These are phyloP conservation scores for Ogataea sp. DNA, from an alignment of 805 yeast species.

Conservation along the genomic window DNA sequence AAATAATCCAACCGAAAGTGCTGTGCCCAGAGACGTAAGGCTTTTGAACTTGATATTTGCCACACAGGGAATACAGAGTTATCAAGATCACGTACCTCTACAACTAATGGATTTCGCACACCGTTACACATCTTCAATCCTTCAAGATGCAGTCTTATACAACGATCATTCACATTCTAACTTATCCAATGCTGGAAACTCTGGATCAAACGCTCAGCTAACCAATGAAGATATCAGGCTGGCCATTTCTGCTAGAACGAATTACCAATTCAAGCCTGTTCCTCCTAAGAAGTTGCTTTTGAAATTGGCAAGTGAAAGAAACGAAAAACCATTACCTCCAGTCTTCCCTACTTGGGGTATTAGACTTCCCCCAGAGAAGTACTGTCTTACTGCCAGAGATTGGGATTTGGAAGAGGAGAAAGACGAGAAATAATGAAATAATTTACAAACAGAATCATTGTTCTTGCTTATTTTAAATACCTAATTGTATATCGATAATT, in stretches of 20 bases:
- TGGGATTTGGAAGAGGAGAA: constrained; percentile 56
- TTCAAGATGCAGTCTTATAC: constrained; percentile 85
- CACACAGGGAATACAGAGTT: constrained; percentile 83
- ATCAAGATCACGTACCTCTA: constrained; percentile 92
- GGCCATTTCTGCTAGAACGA: constrained; percentile 91
- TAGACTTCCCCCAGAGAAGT: constrained; percentile 95
- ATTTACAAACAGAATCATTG: not conserved
- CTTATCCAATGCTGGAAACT: constrained; percentile 29
- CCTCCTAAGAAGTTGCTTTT: constrained; percentile 89
- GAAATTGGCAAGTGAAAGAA: constrained; percentile 88
- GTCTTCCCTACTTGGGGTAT: constrained; percentile 89
- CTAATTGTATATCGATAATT: no score
- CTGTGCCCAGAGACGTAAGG: constrained; percentile 84
- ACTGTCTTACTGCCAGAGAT: constrained; percentile 79
- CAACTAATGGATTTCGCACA: constrained; percentile 97
- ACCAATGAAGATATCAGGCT: constrained; percentile 86
- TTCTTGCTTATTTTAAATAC: no score
- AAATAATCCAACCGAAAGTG: constrained; percentile 6
- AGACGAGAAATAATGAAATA: constrained; percentile 8
- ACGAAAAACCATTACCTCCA: constrained; percentile 83
- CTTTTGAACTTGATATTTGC: constrained; percentile 86
- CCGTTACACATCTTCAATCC: constrained; percentile 74
- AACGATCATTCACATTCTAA: constrained; percentile 65
- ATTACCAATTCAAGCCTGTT: constrained; percentile 91
- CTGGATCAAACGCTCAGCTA: constrained; percentile 37